phyloP scores from a whole-genome alignment of 495 filamentous ascomycete genomes.

The Penicillium psychrofluorescens region DNA sequence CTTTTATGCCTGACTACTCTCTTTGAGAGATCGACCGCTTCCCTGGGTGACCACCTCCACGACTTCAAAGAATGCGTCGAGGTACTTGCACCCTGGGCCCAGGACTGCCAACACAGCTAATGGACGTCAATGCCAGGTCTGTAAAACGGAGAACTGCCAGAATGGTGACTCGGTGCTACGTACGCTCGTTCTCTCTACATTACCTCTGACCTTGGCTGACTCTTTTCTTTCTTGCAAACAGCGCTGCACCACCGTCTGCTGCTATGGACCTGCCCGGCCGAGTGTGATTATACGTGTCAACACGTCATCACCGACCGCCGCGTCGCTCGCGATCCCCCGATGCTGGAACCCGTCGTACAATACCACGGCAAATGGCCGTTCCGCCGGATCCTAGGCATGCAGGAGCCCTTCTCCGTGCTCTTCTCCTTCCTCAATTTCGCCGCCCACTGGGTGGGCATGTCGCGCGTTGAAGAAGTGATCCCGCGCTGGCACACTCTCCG shows the following conservation, averaged over 20 bases:
- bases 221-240: constrained; percentile 7
- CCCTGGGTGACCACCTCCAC: constrained; percentile 76
- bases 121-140: constrained; percentile 52
- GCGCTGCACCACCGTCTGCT: constrained; percentile 45
- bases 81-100: constrained; percentile 38
- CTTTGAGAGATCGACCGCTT: constrained; percentile 51
- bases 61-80: constrained; percentile 86
- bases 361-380: constrained; percentile 99
- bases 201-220: background rate
- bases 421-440: constrained; percentile 87
- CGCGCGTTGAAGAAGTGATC: constrained; percentile 58
- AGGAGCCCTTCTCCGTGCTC: constrained; percentile 88
- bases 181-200: constrained; percentile 17
- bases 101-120: constrained; percentile 6
- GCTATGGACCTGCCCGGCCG: constrained; percentile 65
- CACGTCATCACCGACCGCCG: constrained; percentile 80
- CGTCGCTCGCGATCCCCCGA: constrained; percentile 54
- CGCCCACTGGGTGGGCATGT: constrained; percentile 77
- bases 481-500: constrained; percentile 68
- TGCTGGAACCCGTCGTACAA: constrained; percentile 66
- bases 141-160: constrained; percentile 72
- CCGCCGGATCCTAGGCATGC: constrained; percentile 77
- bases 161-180: constrained; percentile 38
- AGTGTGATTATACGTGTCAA: constrained; percentile 98
- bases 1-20: constrained; percentile 39